phyloP scores from a whole-genome alignment of 352 stramenopile genomes.

The Globisporangium carolinianum region DNA sequence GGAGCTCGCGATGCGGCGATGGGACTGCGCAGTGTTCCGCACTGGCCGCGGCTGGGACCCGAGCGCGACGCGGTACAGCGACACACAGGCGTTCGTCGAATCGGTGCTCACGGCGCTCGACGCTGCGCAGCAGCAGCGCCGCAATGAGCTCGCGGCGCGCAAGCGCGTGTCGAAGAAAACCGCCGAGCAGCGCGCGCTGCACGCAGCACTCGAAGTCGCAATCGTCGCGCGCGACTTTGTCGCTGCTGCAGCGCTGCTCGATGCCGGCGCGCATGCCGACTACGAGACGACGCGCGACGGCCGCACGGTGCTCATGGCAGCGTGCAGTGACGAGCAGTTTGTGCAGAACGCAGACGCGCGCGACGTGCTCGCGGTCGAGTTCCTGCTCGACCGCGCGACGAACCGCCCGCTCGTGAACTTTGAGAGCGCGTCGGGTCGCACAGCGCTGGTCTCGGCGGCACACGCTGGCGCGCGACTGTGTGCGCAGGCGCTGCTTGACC shows the following conservation, averaged over 20 bases:
- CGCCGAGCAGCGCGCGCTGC: constrained; percentile 31
- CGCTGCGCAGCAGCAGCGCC: constrained; percentile 12
- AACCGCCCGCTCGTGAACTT: constrained; percentile 60
- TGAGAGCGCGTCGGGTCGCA: constrained; percentile 41
- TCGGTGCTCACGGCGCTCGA: constrained; percentile 16
- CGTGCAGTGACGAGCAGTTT: constrained; percentile 53
- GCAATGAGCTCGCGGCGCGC: constrained; percentile 26
- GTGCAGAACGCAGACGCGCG: constrained; percentile 43
- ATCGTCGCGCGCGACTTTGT: constrained; percentile 45
- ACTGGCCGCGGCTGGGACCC: constrained; percentile 28
- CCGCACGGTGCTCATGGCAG: constrained; percentile 39
- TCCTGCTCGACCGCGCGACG: constrained; percentile 37
- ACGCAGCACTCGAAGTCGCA: constrained; percentile 30
- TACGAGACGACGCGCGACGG: constrained; percentile 41
- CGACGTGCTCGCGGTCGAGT: constrained; percentile 49
- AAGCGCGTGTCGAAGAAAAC: constrained; percentile 48
- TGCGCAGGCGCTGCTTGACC: constrained; percentile 43
- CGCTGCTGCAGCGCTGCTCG: constrained; percentile 26
- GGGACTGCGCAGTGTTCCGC: constrained; percentile 31
- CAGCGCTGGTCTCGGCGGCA: constrained; percentile 37
- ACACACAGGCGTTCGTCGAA: constrained; percentile 27
- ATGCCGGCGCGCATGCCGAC: constrained; percentile 56
- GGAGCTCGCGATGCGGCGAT: constrained; percentile 32
- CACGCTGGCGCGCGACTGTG: constrained; percentile 40
- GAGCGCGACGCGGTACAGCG: constrained; percentile 25